These are phyloP conservation scores for Penicillium brasilianum DNA, from an alignment of 2,329 filamentous ascomycete species.

Conservation along the genomic window DNA sequence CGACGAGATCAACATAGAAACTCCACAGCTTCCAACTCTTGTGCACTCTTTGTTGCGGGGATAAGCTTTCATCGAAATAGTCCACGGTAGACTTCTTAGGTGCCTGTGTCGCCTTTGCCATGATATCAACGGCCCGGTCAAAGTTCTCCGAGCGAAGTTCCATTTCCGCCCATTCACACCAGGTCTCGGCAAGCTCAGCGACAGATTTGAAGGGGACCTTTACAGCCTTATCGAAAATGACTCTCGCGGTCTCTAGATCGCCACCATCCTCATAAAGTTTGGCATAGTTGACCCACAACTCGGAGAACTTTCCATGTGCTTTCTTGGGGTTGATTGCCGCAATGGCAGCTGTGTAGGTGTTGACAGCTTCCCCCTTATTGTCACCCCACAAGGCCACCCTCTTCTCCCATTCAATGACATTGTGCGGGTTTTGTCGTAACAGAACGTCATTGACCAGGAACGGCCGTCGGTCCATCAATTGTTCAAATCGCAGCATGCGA, in stretches of 20 bases:
- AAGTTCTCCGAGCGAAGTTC: constrained; percentile 96
- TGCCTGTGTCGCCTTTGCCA: constrained; percentile 97
- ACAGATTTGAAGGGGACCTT: constrained; percentile 98
- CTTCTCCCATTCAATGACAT: constrained; percentile 96
- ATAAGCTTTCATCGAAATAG: constrained; percentile 94
- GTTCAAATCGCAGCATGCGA: constrained; percentile 96
- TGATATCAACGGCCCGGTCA: constrained; percentile 89
- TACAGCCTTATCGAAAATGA: constrained; percentile 97
- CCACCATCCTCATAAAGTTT: constrained; percentile 93
- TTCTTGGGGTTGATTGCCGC: constrained; percentile 92
- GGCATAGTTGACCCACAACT: constrained; percentile 95
- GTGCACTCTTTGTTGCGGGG: constrained; percentile 93
- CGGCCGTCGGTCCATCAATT: constrained; percentile 93
- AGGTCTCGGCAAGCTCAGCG: constrained; percentile 95
- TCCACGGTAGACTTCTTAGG: constrained; percentile 98
- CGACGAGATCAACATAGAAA: constrained; percentile 97
- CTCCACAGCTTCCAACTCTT: constrained; percentile 99
- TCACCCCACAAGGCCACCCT: constrained; percentile 93
- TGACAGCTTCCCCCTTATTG: constrained; percentile 87
- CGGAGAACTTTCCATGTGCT: constrained; percentile 88
- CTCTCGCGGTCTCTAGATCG: constrained; percentile 80
- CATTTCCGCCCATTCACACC: constrained; percentile 99
- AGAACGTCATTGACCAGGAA: constrained; percentile 97
- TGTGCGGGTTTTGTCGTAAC: constrained; percentile 93
- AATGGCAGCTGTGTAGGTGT: constrained; percentile 94